A percentile compares a stretch with the other conserved stretches of the same genome.
Conservation (phyloP, 2,329 filamentous ascomycete species). For the Alternaria triticina region DNA sequence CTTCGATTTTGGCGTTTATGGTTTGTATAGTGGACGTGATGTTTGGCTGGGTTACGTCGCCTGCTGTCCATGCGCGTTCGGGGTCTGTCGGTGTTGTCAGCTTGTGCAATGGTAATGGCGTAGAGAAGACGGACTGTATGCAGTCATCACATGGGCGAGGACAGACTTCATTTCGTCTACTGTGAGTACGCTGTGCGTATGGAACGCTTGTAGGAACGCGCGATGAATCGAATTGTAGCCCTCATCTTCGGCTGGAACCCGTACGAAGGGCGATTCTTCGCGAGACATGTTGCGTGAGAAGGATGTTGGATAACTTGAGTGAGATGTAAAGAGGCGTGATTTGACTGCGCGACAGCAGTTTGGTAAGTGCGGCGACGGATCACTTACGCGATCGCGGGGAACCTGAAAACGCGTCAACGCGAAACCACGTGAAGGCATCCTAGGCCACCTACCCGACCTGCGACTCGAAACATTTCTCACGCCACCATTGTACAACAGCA, state of each 20-base stretch:
- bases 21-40: conserved; percentile 72
- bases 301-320: neutral
- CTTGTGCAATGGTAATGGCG: neutral
- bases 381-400: conserved; percentile 7
- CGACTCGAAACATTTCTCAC: neutral
- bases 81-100: conserved; percentile 35
- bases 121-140: conserved; percentile 52
- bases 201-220: conserved; percentile 88
- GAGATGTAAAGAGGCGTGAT: neutral
- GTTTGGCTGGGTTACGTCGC: conserved; percentile 71
- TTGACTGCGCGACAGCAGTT: neutral
- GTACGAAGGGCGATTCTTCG: conserved; percentile 20
- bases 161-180: conserved; percentile 74
- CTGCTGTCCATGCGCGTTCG: conserved; percentile 56
- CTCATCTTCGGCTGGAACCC: conserved; percentile 16
- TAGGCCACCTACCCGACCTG: neutral
- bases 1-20: conserved; percentile 74
- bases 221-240: conserved; percentile 67
- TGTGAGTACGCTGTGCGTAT: conserved; percentile 79
- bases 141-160: conserved; percentile 75
- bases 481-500: neutral
- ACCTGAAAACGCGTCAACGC: conserved; percentile 23
- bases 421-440: conserved; percentile 21
- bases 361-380: neutral
- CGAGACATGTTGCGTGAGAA: conserved; percentile 18